Percentiles rank a stretch among this genome's conserved stretches.
Evolutionary conservation across 805 yeast genomes (phyloP).

Genomic region (Kuraishia capsulata): DNA sequence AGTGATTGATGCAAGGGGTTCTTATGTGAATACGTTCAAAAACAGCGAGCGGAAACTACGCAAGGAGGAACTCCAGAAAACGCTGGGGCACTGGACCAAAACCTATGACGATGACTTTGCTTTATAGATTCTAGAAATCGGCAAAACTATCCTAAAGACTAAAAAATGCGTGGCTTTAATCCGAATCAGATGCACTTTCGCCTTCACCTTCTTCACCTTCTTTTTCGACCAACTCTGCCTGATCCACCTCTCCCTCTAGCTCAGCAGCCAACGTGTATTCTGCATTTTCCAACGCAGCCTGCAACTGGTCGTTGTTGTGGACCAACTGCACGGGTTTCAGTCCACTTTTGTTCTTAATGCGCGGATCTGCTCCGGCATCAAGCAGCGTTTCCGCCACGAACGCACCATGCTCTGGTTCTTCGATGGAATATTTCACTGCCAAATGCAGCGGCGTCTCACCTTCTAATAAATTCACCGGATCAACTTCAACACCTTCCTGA

Average conservation of each 20-base stretch:
- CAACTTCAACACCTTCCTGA: constrained; percentile 84
- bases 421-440: constrained; percentile 68
- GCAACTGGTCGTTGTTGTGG: constrained; percentile 41
- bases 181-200: constrained; percentile 13
- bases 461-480: constrained; percentile 60
- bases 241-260: constrained; percentile 24
- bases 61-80: constrained; percentile 19
- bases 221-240: constrained; percentile 12
- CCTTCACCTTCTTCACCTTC: constrained; percentile 26
- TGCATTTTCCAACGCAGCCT: constrained; percentile 67
- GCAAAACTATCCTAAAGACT: not conserved
- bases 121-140: not conserved
- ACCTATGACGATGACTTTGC: constrained; percentile 35
- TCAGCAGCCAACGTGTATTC: constrained; percentile 54
- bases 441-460: constrained; percentile 87
- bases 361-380: constrained; percentile 88
- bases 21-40: no score
- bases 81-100: constrained; percentile 36
- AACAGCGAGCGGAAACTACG: constrained; percentile 16
- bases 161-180: not conserved
- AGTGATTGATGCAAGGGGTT: no score
- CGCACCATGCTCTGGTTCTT: constrained; percentile 79
- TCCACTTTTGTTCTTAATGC: constrained; percentile 47
- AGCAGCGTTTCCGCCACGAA: constrained; percentile 72
- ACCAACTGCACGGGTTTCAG: constrained; percentile 71